Conservation (phyloP, 192 early-diverging fungal species). For the Coemansia sp. region DNA sequence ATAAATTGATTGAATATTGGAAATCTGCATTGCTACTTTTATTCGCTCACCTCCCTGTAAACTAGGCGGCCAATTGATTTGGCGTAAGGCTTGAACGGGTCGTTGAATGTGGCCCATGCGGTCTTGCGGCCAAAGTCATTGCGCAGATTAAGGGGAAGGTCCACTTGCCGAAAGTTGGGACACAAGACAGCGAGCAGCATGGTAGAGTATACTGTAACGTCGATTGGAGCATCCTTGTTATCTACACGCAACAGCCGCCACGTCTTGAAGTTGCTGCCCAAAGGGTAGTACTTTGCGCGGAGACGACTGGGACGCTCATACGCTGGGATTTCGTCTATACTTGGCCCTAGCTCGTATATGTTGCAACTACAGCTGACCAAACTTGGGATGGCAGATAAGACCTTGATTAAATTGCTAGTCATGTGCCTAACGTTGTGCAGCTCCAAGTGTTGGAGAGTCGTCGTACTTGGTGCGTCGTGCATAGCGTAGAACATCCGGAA, state of each 20-base stretch:
- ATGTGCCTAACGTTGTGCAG: too few relatives aligned
- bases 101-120: background rate
- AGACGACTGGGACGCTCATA: background rate
- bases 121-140: background rate
- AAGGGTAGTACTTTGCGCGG: background rate
- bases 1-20: too few relatives aligned
- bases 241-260: background rate
- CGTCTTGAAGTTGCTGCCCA: background rate
- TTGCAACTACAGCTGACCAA: too few relatives aligned
- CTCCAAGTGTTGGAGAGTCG: too few relatives aligned
- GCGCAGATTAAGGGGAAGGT: background rate
- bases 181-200: background rate
- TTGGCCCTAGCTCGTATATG: too few relatives aligned
- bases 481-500: too few relatives aligned
- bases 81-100: background rate
- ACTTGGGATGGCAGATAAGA: too few relatives aligned
- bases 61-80: background rate
- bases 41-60: too few relatives aligned
- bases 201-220: background rate
- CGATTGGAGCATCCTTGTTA: too few relatives aligned
- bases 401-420: too few relatives aligned
- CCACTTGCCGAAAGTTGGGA: background rate
- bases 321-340: background rate
- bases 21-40: background rate
- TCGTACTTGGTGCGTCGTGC: too few relatives aligned